phyloP scores from a whole-genome alignment of 371 early-diverging fungal species.

The Chytridiales sp. region DNA sequence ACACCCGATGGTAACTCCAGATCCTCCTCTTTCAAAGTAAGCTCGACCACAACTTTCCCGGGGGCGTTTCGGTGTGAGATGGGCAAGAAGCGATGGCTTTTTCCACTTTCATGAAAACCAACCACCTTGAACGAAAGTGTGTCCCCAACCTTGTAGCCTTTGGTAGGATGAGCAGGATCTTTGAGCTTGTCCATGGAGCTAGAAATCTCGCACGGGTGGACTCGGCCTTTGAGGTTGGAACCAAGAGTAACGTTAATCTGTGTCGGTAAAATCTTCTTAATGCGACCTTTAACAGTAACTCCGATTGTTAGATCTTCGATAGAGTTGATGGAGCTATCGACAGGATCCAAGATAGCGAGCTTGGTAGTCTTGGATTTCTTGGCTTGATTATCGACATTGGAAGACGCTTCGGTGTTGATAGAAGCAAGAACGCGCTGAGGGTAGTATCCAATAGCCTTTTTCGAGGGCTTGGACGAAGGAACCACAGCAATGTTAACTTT shows the following conservation, averaged over 20 bases:
- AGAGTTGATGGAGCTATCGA: slow-evolving; percentile 47
- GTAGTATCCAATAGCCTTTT: not conserved
- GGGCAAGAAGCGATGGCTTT: slow-evolving; percentile 60
- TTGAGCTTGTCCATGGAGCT: slow-evolving; percentile 47
- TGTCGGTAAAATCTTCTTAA: slow-evolving; percentile 54
- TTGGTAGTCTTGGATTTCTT: slow-evolving; percentile 13
- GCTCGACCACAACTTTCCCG: slow-evolving; percentile 49
- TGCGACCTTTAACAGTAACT: slow-evolving; percentile 49
- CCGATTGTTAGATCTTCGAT: slow-evolving; percentile 65
- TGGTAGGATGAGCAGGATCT: slow-evolving; percentile 49
- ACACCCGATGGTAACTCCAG: slow-evolving; percentile 32
- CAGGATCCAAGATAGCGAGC: slow-evolving; percentile 39
- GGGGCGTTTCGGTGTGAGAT: slow-evolving; percentile 55
- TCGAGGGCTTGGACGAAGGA: not conserved
- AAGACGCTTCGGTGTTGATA: not conserved
- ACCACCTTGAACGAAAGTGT: slow-evolving; percentile 61
- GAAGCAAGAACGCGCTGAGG: slow-evolving; percentile 16
- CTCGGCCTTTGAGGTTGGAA: slow-evolving; percentile 62
- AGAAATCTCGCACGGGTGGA: slow-evolving; percentile 65
- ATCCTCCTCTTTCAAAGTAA: slow-evolving; percentile 44
- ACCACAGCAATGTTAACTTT: slow-evolving; percentile 33
- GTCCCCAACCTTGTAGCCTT: slow-evolving; percentile 39
- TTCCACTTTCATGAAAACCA: slow-evolving; percentile 58
- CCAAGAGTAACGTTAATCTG: slow-evolving; percentile 67
- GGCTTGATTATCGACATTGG: not conserved